Conservation (phyloP, 495 filamentous ascomycete species). For the Penicillium antarcticum region DNA sequence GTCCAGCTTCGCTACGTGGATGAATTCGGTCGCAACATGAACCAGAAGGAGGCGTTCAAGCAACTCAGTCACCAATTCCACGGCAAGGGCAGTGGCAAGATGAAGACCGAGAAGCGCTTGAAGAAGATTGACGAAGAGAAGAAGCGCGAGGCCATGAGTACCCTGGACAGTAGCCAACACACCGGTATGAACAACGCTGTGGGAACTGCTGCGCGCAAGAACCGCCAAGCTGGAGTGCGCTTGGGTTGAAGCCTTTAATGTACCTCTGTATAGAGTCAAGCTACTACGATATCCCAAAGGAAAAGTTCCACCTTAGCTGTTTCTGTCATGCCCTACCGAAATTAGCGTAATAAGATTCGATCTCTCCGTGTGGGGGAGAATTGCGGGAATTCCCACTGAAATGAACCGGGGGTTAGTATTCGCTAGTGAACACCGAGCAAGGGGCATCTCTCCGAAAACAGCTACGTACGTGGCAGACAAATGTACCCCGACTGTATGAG, state of each 20-base stretch:
- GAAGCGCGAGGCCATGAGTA: constrained; percentile 74
- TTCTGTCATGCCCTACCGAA: constrained; percentile 20
- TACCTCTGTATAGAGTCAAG: constrained; percentile 3
- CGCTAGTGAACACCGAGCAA: too few relatives aligned
- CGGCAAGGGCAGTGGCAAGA: constrained; percentile 94
- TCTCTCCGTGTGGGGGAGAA: too few relatives aligned
- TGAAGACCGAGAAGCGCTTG: constrained; percentile 93
- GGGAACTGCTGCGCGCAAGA: constrained; percentile 71
- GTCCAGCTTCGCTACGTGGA: constrained; percentile 89
- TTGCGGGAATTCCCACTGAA: too few relatives aligned
- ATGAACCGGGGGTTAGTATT: too few relatives aligned
- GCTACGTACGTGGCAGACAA: too few relatives aligned
- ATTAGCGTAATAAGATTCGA: too few relatives aligned
- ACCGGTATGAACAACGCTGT: constrained; percentile 80
- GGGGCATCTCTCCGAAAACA: too few relatives aligned
- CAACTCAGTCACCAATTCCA: constrained; percentile 96
- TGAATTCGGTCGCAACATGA: constrained; percentile 78
- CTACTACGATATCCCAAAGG: constrained; percentile 6
- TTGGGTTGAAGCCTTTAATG: constrained; percentile 52
- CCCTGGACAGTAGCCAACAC: constrained; percentile 75
- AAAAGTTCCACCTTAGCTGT: constrained; percentile 3
- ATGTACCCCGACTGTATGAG: too few relatives aligned
- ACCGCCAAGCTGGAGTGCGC: constrained; percentile 83
- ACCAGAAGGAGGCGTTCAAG: constrained; percentile 94
- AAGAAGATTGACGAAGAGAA: constrained; percentile 98